Evolutionary conservation across 2,329 filamentous ascomycete genomes (phyloP).

Genomic region (Botryotinia narcissicola): DNA sequence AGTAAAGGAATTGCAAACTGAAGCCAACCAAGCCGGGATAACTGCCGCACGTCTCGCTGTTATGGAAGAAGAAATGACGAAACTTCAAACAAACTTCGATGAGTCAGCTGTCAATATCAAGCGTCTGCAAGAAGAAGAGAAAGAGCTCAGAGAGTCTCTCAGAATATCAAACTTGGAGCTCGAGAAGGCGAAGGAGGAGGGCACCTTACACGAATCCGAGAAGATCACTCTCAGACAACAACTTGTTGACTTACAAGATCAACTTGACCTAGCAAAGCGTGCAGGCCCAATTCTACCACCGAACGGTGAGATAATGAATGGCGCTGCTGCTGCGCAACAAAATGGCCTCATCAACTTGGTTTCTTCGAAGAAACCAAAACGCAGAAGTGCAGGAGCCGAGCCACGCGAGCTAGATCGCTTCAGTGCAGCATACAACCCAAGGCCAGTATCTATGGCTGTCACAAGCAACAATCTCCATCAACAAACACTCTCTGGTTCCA

Average conservation of each 20-base stretch:
- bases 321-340: slow-evolving; percentile 52
- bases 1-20: slow-evolving; percentile 89
- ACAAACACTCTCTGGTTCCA: slow-evolving; percentile 70
- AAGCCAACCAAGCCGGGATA: slow-evolving; percentile 97
- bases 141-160: slow-evolving; percentile 77
- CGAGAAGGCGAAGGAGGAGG: slow-evolving; percentile 72
- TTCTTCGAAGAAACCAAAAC: slow-evolving; percentile 93
- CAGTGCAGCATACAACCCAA: slow-evolving; percentile 88
- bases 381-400: slow-evolving; percentile 86
- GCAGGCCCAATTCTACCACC: slow-evolving; percentile 57
- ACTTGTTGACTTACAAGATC: slow-evolving; percentile 84
- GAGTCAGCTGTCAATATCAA: slow-evolving; percentile 90
- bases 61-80: slow-evolving; percentile 95
- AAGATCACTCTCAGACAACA: slow-evolving; percentile 84
- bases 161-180: slow-evolving; percentile 77
- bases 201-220: slow-evolving; percentile 76
- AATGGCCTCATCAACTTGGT: slow-evolving; percentile 94
- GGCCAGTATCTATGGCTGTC: slow-evolving; percentile 94
- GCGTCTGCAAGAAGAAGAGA: slow-evolving; percentile 91
- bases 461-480: slow-evolving; percentile 61
- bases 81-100: slow-evolving; percentile 82
- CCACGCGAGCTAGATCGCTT: slow-evolving; percentile 83
- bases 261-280: slow-evolving; percentile 83
- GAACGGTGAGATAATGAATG: slow-evolving; percentile 68
- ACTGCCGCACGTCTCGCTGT: slow-evolving; percentile 84